A percentile compares a stretch with the other conserved stretches of the same genome.
Evolutionary conservation across 2,329 filamentous ascomycete genomes (phyloP).

Genomic region (Sporothrix protearum): DNA sequence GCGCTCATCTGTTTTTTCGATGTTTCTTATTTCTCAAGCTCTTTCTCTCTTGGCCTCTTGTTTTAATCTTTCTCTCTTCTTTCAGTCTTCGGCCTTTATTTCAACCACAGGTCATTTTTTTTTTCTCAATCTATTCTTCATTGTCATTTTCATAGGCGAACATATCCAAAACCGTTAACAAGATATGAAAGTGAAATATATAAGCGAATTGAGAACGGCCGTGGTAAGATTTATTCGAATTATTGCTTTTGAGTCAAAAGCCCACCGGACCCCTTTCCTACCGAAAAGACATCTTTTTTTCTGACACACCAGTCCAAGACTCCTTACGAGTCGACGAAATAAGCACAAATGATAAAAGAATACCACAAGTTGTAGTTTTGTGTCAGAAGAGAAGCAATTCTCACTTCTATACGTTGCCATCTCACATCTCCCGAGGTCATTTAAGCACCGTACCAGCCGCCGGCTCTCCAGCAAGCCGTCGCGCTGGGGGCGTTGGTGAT

Average conservation of each 20-base stretch:
- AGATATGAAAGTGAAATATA: neutral
- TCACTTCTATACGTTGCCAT: neutral
- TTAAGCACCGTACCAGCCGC: conserved; percentile 37
- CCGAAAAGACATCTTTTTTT: neutral
- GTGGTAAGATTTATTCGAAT: neutral
- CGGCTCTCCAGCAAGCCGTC: conserved; percentile 38
- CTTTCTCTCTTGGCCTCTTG: neutral
- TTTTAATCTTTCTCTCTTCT: neutral
- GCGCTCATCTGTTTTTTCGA: neutral
- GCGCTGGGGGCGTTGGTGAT: conserved; percentile 37
- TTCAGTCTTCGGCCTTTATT: neutral
- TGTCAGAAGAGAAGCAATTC: neutral
- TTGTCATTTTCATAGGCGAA: neutral
- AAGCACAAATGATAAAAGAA: neutral
- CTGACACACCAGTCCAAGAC: neutral
- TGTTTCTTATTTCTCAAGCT: neutral
- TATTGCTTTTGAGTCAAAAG: conserved; percentile 1
- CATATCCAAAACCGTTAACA: neutral
- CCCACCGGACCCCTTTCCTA: neutral
- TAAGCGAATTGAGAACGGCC: neutral
- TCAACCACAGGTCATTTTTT: conserved; percentile 13
- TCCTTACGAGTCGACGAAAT: neutral
- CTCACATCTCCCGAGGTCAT: neutral
- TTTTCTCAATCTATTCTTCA: neutral
- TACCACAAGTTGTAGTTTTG: neutral